Evolutionary conservation across 2,329 filamentous ascomycete species (phyloP), one percentile per base, ranked within the genome.

Genomic region (Aureobasidium sp.): DNA sequence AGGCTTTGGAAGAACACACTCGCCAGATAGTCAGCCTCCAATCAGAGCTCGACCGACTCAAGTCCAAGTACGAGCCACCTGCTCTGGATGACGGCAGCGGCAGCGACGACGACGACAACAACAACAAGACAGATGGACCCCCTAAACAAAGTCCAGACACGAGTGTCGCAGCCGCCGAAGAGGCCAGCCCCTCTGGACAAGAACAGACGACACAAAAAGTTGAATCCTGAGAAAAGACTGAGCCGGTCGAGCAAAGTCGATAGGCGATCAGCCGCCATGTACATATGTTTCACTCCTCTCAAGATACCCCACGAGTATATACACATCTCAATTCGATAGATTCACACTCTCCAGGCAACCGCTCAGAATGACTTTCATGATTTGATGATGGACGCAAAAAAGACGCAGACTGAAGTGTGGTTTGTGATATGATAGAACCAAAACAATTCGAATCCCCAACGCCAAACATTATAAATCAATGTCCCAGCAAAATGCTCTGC

Each of bases 1-100:
- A 74, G 38, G 76, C 79, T 55, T 64, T 85, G 2, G 79, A 84
- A 69, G 37, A 41, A 2, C 42, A 41, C 14, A 35, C 25, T 16
- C 34, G 35, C n/a, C 34, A 50, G 29, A 38, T 49, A 19, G 7
- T 29, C 6, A 21, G 22, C 4, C 42, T 49, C 14, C 27, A 50
- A n/a, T 47, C 42, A 8, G 53, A 55, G 22, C 24, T 55, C 1
- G 19, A 34, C 6, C 32, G 53, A 32, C 37, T 55, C 6, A 40
- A 47, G 16, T n/a, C 42, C 3, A 55, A 49, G 30, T 50, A 55
- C 17, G 53, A 55, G 27, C 30, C 44, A 10, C n/a, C n/a, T n/a
- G n/a, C 16, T 39, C 3, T 4, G 24, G 4, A 21, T 5, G 14
- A 17, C 34, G 2, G 17, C 17, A 19, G 30, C 35, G 44, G 17